Percentiles rank a stretch among this genome's conserved stretches.
Conservation (phyloP, 2,329 filamentous ascomycete genomes). For the Lasiodiplodia citricola region DNA sequence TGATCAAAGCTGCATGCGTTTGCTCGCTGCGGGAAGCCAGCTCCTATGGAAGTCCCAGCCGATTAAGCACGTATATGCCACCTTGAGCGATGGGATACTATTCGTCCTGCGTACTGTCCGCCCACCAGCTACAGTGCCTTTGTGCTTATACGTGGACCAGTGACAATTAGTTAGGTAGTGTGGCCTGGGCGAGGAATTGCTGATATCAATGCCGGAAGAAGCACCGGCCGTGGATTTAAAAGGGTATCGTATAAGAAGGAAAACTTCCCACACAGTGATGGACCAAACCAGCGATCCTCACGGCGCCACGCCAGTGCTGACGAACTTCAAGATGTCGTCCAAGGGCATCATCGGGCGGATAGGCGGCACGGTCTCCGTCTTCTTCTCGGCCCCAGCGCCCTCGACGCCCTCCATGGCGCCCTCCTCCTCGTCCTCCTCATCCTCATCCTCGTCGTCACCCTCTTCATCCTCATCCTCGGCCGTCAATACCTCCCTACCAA, state of each 20-base stretch:
- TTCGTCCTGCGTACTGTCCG: too few relatives aligned
- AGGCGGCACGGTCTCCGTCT: conserved; percentile 29
- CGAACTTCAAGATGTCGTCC: conserved; percentile 56
- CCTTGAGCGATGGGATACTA: too few relatives aligned
- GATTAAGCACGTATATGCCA: too few relatives aligned
- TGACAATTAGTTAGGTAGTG: too few relatives aligned
- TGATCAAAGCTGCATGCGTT: too few relatives aligned
- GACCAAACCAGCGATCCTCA: not conserved
- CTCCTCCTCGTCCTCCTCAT: conserved; percentile 51
- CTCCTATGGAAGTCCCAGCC: too few relatives aligned
- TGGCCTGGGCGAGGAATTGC: not conserved
- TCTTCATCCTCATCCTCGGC: conserved; percentile 45
- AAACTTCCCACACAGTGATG: not conserved
- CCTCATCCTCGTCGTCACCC: conserved; percentile 58
- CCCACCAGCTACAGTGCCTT: too few relatives aligned
- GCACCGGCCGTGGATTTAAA: not conserved
- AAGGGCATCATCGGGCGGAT: conserved; percentile 46
- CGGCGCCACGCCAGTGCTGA: conserved; percentile 51
- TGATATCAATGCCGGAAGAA: not conserved
- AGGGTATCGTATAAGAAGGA: not conserved
- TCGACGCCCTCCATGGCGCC: conserved; percentile 58
- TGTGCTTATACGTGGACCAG: not conserved
- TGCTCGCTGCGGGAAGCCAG: too few relatives aligned
- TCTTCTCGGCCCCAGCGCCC: conserved; percentile 8
- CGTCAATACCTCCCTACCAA: conserved; percentile 54